These are phyloP conservation scores for Collybia mongolica DNA, from an alignment of 768 basidiomycete genomes.

Conservation along the genomic window DNA sequence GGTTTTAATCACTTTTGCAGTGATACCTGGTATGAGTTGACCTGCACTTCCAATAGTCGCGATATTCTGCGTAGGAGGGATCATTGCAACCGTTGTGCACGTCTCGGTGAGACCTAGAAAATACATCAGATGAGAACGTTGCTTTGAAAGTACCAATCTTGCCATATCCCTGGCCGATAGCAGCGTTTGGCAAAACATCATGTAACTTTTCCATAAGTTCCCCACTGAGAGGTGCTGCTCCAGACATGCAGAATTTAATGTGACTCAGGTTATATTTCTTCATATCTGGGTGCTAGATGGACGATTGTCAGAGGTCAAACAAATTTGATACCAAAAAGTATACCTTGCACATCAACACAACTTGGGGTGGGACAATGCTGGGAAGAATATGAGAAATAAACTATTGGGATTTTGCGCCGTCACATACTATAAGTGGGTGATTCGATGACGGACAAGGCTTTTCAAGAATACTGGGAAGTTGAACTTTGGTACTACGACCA, in stretches of 20 bases:
- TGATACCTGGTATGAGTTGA: constrained; percentile 54
- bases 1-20: constrained; percentile 52
- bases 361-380: constrained; percentile 66
- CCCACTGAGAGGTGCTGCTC: constrained; percentile 63
- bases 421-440: constrained; percentile 55
- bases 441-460: constrained; percentile 51
- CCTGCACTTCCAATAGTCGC: constrained; percentile 58
- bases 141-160: constrained; percentile 1
- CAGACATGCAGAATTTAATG: constrained; percentile 53
- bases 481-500: constrained; percentile 69
- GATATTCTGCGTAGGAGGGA: constrained; percentile 40
- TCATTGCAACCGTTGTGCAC: constrained; percentile 47
- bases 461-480: constrained; percentile 53
- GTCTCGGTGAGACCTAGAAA: constrained; percentile 63
- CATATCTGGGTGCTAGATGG: constrained; percentile 46
- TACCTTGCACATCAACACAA: constrained; percentile 68
- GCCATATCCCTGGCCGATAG: constrained; percentile 70
- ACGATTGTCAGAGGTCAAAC: constrained; percentile 4
- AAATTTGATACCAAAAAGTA: background rate
- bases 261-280: constrained; percentile 49
- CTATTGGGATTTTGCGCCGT: background rate
- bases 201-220: constrained; percentile 47
- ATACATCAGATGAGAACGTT: background rate
- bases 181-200: constrained; percentile 54
- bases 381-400: background rate